Conservation (phyloP, 129 eudicot species). For the Saussurea involucrata region DNA sequence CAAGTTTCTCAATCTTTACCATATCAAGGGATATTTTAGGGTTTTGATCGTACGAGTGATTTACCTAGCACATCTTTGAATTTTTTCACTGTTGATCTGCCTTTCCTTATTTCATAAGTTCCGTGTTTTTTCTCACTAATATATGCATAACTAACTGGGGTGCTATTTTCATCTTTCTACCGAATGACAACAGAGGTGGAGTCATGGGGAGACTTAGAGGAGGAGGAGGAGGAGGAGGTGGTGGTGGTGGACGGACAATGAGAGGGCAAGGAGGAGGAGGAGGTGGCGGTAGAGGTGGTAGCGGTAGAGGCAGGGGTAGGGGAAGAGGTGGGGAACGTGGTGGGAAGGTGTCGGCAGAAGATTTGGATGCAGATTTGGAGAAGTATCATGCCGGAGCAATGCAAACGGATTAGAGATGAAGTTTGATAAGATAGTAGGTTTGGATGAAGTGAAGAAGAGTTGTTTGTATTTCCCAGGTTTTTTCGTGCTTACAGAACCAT, state of each 20-base stretch:
- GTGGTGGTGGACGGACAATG: neutral
- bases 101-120: neutral
- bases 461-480: slow-evolving; percentile 22
- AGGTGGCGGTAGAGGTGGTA: slow-evolving; percentile 14
- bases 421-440: neutral
- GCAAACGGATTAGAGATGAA: slow-evolving; percentile 34
- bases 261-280: slow-evolving; percentile 15
- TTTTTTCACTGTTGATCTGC: neutral
- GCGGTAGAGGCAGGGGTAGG: slow-evolving; percentile 34
- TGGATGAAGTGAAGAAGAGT: neutral
- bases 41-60: neutral
- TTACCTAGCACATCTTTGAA: neutral
- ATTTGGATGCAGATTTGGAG: slow-evolving; percentile 66
- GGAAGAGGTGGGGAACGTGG: slow-evolving; percentile 31
- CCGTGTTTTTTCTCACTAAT: neutral
- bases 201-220: slow-evolving; percentile 42
- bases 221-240: slow-evolving; percentile 25
- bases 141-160: neutral
- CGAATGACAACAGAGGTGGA: slow-evolving; percentile 39
- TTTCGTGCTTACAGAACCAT: slow-evolving; percentile 18
- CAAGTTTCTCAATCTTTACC: neutral
- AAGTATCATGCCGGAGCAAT: slow-evolving; percentile 50
- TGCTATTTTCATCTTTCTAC: neutral
- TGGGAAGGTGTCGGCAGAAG: slow-evolving; percentile 45
- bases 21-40: neutral